Conservation (phyloP, 2,329 filamentous ascomycete species). For the Fusarium oligoseptatum region DNA sequence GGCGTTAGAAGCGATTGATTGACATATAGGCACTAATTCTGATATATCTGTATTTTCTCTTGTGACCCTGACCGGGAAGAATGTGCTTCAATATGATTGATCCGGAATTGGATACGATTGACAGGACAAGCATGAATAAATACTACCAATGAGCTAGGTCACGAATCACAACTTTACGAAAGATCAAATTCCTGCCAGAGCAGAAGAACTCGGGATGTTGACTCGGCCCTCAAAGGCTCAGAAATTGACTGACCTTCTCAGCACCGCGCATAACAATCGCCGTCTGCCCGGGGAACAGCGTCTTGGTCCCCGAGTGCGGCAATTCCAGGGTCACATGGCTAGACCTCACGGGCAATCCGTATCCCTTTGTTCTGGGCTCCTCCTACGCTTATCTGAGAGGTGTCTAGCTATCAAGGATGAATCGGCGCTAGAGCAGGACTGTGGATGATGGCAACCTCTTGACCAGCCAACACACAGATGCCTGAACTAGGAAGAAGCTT, state of each 20-base stretch:
- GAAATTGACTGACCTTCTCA: background rate
- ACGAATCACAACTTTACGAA: background rate
- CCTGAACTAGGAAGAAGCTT: background rate
- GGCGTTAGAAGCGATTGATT: background rate
- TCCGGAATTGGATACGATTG: background rate
- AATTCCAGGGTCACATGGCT: background rate
- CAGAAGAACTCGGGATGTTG: background rate
- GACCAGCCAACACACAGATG: background rate
- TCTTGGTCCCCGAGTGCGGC: background rate
- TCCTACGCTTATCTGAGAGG: background rate
- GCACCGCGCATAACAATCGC: background rate
- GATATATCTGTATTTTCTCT: background rate
- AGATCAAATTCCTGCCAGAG: background rate
- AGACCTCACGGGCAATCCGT: background rate
- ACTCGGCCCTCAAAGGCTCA: background rate
- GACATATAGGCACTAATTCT: background rate
- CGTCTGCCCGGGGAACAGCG: background rate
- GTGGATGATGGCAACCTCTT: constrained; percentile 1
- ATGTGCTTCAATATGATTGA: background rate
- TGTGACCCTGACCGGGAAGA: background rate
- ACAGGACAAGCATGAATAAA: background rate
- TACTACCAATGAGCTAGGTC: background rate
- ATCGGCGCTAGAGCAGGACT: background rate
- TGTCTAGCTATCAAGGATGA: background rate
- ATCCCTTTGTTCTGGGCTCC: background rate